Evolutionary conservation across 495 filamentous ascomycete genomes (phyloP).

Genomic region (Xylaria castorea): DNA sequence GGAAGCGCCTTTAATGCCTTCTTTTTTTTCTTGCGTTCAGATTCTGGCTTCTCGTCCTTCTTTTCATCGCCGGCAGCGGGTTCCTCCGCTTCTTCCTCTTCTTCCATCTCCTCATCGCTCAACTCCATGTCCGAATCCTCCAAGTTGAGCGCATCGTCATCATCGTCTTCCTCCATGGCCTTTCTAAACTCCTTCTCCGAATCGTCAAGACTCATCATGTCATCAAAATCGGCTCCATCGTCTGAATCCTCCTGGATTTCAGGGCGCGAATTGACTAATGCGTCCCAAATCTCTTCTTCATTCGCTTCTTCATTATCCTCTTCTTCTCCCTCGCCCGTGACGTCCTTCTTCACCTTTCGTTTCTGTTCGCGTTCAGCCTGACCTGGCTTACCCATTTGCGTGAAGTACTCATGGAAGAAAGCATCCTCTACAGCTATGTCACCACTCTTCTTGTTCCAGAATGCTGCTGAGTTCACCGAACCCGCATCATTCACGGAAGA

Average conservation of each 20-base stretch:
- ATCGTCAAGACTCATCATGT: slow-evolving; percentile 50
- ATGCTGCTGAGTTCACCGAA: slow-evolving; percentile 81
- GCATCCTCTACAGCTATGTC: slow-evolving; percentile 90
- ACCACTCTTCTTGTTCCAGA: slow-evolving; percentile 89
- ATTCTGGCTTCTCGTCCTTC: slow-evolving; percentile 41
- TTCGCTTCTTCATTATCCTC: slow-evolving; percentile 62
- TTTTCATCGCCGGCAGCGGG: slow-evolving; percentile 33
- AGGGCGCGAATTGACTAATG: slow-evolving; percentile 78
- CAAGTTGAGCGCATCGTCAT: slow-evolving; percentile 45
- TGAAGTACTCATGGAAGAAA: slow-evolving; percentile 98
- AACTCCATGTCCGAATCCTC: slow-evolving; percentile 52
- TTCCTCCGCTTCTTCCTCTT: slow-evolving; percentile 38
- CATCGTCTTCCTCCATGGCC: slow-evolving; percentile 62
- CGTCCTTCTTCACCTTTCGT: slow-evolving; percentile 60
- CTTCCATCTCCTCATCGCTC: slow-evolving; percentile 55
- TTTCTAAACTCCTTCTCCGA: slow-evolving; percentile 56
- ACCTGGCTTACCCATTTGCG: slow-evolving; percentile 71
- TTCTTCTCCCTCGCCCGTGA: slow-evolving; percentile 48
- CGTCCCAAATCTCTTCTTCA: slow-evolving; percentile 90
- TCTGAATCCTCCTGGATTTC: slow-evolving; percentile 73
- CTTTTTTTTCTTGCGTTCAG: slow-evolving; percentile 65
- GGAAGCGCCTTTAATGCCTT: slow-evolving; percentile 88
- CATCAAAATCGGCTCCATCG: slow-evolving; percentile 59
- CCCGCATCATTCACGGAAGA: slow-evolving; percentile 55
- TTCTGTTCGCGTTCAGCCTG: slow-evolving; percentile 59